A percentile compares a stretch with the other conserved stretches of the same genome.
Conservation (phyloP, 2,329 filamentous ascomycete species). For the Diplodia intermedia region DNA sequence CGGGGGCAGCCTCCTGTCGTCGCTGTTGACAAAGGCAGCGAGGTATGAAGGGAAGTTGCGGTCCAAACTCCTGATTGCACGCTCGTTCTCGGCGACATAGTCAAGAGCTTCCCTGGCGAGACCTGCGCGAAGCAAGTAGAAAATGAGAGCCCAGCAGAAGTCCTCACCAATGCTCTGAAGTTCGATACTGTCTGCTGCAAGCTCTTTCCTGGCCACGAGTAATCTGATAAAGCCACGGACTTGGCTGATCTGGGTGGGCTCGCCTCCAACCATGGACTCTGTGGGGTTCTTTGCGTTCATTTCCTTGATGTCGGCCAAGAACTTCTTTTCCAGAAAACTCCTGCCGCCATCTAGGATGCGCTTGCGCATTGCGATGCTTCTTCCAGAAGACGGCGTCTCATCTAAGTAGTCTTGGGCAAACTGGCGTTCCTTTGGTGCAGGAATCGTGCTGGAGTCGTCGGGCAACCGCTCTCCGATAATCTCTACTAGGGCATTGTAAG, state of each 20-base stretch:
- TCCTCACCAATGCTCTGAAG: constrained; percentile 74
- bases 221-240: constrained; percentile 91
- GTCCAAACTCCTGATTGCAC: constrained; percentile 87
- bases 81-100: constrained; percentile 81
- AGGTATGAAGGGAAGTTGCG: constrained; percentile 89
- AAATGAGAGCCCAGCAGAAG: constrained; percentile 92
- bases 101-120: constrained; percentile 82
- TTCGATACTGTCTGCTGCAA: constrained; percentile 80
- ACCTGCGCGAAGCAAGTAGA: constrained; percentile 86
- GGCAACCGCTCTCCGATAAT: constrained; percentile 68
- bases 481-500: constrained; percentile 80
- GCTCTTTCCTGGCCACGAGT: constrained; percentile 78
- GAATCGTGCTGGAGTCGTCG: constrained; percentile 32
- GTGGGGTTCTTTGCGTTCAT: constrained; percentile 82
- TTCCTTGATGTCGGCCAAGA: constrained; percentile 77
- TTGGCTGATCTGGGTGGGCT: constrained; percentile 87
- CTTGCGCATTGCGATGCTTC: constrained; percentile 73
- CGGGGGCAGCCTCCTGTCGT: constrained; percentile 77
- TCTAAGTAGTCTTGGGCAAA: constrained; percentile 81
- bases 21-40: constrained; percentile 77
- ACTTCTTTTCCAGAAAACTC: constrained; percentile 79
- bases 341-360: constrained; percentile 82
- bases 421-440: constrained; percentile 74
- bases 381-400: constrained; percentile 69
- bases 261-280: constrained; percentile 87